A percentile compares a stretch with the other conserved stretches of the same genome.
phyloP scores from a whole-genome alignment of 169 alveolate species.

The Cryptosporidium muris region DNA sequence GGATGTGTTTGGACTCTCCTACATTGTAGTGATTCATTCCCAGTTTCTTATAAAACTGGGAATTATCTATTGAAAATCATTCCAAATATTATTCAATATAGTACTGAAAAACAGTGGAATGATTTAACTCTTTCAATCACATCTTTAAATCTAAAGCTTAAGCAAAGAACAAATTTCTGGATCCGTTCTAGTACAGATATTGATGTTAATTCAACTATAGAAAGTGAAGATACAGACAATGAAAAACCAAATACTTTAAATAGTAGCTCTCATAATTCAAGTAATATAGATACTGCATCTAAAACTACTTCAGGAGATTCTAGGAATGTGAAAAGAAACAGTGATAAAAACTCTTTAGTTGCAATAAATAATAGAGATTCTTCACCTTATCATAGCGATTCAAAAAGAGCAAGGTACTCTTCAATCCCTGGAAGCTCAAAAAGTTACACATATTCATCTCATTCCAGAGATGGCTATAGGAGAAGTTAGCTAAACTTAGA shows the following conservation, averaged over 20 bases:
- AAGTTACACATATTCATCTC: too few relatives aligned
- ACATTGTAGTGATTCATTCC: constrained; percentile 49
- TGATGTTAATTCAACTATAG: not conserved
- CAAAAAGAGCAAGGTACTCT: too few relatives aligned
- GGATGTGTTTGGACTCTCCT: constrained; percentile 46
- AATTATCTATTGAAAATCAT: constrained; percentile 7
- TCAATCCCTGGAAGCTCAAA: too few relatives aligned
- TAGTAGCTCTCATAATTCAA: not conserved
- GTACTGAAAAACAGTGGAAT: constrained; percentile 59
- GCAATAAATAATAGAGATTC: too few relatives aligned
- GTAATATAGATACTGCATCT: not conserved
- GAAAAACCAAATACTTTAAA: not conserved
- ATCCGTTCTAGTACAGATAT: not conserved
- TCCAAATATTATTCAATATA: constrained; percentile 38
- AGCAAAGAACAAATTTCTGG: constrained; percentile 36
- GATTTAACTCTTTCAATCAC: constrained; percentile 50
- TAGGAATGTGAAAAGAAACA: not conserved
- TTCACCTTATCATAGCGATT: too few relatives aligned
- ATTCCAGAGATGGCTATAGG: too few relatives aligned
- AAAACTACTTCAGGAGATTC: not conserved
- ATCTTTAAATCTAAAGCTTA: constrained; percentile 30
- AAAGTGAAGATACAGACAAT: not conserved
- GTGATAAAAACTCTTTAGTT: too few relatives aligned
- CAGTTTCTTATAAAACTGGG: constrained; percentile 30
- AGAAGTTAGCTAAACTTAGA: too few relatives aligned